Conservation (phyloP, 768 basidiomycete species). For the Aureoboletus auriporus region DNA sequence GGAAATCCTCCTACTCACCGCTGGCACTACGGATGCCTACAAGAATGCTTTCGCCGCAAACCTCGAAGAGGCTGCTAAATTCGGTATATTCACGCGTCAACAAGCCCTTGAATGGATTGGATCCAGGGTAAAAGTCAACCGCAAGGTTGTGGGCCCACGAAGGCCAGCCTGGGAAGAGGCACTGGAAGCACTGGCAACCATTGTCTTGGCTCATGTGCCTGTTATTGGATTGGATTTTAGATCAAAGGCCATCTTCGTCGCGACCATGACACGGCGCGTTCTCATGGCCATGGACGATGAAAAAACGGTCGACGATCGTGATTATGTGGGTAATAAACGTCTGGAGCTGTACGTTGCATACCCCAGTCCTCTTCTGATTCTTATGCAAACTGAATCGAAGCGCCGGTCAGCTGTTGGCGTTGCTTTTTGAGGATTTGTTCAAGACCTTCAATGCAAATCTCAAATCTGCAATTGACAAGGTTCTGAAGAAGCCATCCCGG, state of each 20-base stretch:
- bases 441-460: constrained; percentile 97
- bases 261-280: constrained; percentile 94
- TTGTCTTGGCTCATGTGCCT: constrained; percentile 94
- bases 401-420: constrained; percentile 91
- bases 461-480: constrained; percentile 93
- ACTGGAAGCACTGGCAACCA: constrained; percentile 92
- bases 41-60: constrained; percentile 84
- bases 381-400: constrained; percentile 38
- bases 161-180: constrained; percentile 93
- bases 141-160: constrained; percentile 74
- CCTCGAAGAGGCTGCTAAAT: constrained; percentile 89
- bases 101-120: constrained; percentile 97
- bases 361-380: constrained; percentile 1
- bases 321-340: constrained; percentile 99
- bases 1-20: constrained; percentile 91
- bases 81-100: constrained; percentile 86
- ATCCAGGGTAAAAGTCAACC: constrained; percentile 83
- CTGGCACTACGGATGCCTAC: constrained; percentile 88
- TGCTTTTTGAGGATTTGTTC: constrained; percentile 97
- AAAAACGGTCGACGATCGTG: constrained; percentile 96
- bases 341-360: constrained; percentile 77
- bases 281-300: constrained; percentile 96
- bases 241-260: constrained; percentile 94
- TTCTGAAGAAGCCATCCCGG: constrained; percentile 91
- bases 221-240: constrained; percentile 86